phyloP scores from a whole-genome alignment of 768 basidiomycete genomes.

The Collybia mongolica region DNA sequence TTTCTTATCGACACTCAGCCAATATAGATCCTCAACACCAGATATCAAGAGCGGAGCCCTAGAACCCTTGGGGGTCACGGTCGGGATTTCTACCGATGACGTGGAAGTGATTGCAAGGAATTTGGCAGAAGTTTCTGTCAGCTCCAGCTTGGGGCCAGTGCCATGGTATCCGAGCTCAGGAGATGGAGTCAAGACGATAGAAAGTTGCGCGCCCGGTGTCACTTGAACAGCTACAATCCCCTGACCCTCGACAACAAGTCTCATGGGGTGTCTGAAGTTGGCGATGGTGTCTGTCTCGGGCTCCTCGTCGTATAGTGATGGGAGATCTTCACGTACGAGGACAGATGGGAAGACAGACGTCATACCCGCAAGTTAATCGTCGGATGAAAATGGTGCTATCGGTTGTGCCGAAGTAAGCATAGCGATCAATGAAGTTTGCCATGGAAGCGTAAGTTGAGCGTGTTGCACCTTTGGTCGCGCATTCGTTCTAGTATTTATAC shows the following conservation, averaged over 20 bases:
- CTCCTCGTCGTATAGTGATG: constrained; percentile 27
- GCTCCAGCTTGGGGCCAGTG: constrained; percentile 1
- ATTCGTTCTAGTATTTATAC: too few species aligned
- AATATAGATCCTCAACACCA: constrained; percentile 9
- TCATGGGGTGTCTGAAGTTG: background rate
- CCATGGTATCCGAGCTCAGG: background rate
- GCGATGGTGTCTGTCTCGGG: constrained; percentile 30
- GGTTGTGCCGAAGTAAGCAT: constrained; percentile 1
- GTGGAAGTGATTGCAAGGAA: background rate
- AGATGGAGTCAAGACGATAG: constrained; percentile 3
- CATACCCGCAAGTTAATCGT: background rate
- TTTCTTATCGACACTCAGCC: constrained; percentile 12
- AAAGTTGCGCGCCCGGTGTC: constrained; percentile 1
- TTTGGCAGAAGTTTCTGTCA: background rate
- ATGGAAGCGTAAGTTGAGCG: background rate
- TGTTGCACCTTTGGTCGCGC: too few species aligned
- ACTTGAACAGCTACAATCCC: constrained; percentile 9
- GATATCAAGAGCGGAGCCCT: constrained; percentile 5
- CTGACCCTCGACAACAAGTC: constrained; percentile 8
- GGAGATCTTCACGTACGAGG: constrained; percentile 15
- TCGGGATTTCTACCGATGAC: background rate
- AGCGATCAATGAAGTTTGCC: background rate
- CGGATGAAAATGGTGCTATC: background rate
- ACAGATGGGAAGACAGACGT: constrained; percentile 26
- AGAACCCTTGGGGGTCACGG: constrained; percentile 4